Evolutionary conservation across 2,329 filamentous ascomycete species (phyloP).

Genomic region (Fusarium buxicola): DNA sequence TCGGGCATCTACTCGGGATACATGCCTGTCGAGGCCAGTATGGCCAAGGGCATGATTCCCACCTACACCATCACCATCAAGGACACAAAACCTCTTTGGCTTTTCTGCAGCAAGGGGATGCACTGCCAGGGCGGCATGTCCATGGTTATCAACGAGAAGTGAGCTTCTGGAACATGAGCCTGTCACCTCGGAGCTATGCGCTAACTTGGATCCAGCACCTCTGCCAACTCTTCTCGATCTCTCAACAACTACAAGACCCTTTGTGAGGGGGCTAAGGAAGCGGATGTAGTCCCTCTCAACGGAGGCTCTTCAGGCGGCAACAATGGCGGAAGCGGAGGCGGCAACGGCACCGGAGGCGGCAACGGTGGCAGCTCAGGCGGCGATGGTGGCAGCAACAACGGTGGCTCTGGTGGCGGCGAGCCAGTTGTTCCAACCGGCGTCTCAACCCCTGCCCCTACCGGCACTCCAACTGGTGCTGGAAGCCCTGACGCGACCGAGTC

Average conservation of each 20-base stretch:
- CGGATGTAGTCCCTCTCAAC: conserved; percentile 44
- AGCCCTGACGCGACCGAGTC: conserved; percentile 33
- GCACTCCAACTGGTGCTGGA: conserved; percentile 37
- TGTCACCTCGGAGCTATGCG: not conserved
- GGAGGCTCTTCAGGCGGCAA: conserved; percentile 33
- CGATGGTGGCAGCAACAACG: conserved; percentile 17
- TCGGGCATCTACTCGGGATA: conserved; percentile 76
- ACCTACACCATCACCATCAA: conserved; percentile 79
- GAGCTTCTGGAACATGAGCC: conserved; percentile 52
- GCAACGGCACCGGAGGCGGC: conserved; percentile 17
- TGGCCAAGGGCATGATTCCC: conserved; percentile 63
- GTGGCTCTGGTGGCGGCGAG: conserved; percentile 10
- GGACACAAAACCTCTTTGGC: conserved; percentile 78
- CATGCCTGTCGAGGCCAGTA: conserved; percentile 69
- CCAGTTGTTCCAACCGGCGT: conserved; percentile 21
- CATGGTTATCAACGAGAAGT: conserved; percentile 82
- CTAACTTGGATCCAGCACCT: conserved; percentile 51
- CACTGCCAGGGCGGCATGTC: conserved; percentile 83
- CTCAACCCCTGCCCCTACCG: conserved; percentile 31
- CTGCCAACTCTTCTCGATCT: conserved; percentile 64
- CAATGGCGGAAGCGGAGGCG: conserved; percentile 39
- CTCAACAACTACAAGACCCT: conserved; percentile 61
- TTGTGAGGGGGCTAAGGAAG: conserved; percentile 49
- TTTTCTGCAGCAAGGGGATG: conserved; percentile 79
- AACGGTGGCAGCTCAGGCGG: conserved; percentile 18